Percentiles rank a stretch among this genome's conserved stretches.
Evolutionary conservation across 2,329 filamentous ascomycete genomes (phyloP).

Genomic region (Myriangium duriaei): DNA sequence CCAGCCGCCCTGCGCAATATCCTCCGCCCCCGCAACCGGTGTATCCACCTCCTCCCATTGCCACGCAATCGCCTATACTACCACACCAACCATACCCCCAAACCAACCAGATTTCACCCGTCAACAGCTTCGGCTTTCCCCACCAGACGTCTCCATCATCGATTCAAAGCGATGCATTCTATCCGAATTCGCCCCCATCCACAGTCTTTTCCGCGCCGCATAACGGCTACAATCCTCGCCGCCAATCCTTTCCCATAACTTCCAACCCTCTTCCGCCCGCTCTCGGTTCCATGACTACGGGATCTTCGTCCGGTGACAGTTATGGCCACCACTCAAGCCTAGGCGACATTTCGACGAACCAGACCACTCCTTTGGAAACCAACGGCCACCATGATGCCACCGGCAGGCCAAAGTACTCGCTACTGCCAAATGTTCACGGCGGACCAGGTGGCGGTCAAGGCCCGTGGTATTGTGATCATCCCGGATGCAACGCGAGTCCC

Average conservation of each 20-base stretch:
- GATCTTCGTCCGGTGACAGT: conserved; percentile 20
- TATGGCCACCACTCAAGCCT: conserved; percentile 18
- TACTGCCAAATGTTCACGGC: conserved; percentile 14
- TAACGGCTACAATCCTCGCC: conserved; percentile 6
- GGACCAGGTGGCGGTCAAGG: neutral
- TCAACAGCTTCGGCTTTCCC: conserved; percentile 10
- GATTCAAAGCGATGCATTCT: conserved; percentile 8
- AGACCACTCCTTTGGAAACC: conserved; percentile 24
- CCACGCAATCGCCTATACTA: conserved; percentile 18
- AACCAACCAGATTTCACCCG: conserved; percentile 19
- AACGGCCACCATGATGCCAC: conserved; percentile 12
- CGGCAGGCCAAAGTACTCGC: conserved; percentile 3
- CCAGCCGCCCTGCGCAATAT: conserved; percentile 12
- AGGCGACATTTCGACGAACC: conserved; percentile 21
- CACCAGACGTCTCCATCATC: conserved; percentile 11
- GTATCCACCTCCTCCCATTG: conserved; percentile 15
- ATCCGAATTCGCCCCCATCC: conserved; percentile 11
- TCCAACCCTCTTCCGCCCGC: conserved; percentile 7
- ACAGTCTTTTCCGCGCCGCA: conserved; percentile 6
- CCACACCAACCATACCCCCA: conserved; percentile 16
- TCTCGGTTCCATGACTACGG: conserved; percentile 7
- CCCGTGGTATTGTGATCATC: conserved; percentile 39
- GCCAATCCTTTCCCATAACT: conserved; percentile 4
- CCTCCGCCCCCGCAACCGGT: conserved; percentile 10
- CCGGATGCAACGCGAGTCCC: conserved; percentile 56